Conservation (phyloP, 257 asterid species). For the Forsythia suspensa region DNA sequence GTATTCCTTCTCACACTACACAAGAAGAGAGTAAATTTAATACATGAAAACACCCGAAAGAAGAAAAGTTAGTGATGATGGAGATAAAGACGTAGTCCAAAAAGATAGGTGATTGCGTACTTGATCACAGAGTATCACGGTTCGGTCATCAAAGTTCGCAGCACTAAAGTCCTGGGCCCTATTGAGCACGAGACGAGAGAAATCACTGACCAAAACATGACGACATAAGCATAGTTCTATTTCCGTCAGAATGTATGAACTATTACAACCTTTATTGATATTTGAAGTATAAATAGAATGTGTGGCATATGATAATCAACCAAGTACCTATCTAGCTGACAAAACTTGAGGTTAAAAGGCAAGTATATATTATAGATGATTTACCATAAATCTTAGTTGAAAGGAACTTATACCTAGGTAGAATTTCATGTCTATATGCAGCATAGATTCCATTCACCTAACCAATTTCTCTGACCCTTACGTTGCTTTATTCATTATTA, state of each 20-base stretch:
- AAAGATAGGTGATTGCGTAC: constrained; percentile 37
- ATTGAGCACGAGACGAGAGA: constrained; percentile 20
- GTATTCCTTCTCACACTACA: constrained; percentile 97
- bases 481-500: background rate
- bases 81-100: background rate
- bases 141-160: constrained; percentile 85
- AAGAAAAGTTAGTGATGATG: background rate
- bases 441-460: background rate
- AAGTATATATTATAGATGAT: background rate
- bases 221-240: constrained; percentile 7
- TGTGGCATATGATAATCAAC: background rate
- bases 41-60: constrained; percentile 10
- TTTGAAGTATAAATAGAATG: background rate
- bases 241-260: background rate
- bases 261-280: background rate
- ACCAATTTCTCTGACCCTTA: background rate
- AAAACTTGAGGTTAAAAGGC: background rate
- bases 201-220: constrained; percentile 11
- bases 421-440: background rate
- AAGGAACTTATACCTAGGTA: background rate
- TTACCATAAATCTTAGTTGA: background rate
- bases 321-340: constrained; percentile 6
- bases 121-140: constrained; percentile 93
- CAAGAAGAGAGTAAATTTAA: constrained; percentile 9
- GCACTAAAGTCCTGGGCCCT: constrained; percentile 96